phyloP scores from a whole-genome alignment of 352 stramenopile genomes.

The Ophiocytium majus region DNA sequence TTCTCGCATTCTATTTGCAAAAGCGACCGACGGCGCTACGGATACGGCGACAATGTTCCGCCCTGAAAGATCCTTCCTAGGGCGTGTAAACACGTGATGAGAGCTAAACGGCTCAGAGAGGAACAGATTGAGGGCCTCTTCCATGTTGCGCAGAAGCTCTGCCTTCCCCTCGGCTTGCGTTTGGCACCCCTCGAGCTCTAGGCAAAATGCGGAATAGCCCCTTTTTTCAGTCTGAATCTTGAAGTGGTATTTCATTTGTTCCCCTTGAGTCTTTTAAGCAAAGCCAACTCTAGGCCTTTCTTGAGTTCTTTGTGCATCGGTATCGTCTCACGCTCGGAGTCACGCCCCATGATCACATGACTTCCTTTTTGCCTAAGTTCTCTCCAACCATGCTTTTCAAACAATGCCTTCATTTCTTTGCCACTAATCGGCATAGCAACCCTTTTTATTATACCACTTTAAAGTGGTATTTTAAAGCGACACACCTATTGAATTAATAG shows the following conservation, averaged over 20 bases:
- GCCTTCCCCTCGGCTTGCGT: not conserved
- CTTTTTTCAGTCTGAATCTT: not conserved
- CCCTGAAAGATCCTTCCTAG: not conserved
- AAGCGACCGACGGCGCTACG: too few species aligned
- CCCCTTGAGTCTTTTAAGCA: slow-evolving; percentile 3
- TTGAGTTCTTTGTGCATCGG: slow-evolving; percentile 17
- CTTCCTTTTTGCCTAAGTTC: not conserved
- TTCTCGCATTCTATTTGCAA: too few species aligned
- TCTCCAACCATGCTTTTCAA: slow-evolving; percentile 3
- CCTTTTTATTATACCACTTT: slow-evolving; percentile 5
- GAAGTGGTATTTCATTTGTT: slow-evolving; percentile 15
- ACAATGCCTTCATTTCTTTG: not conserved
- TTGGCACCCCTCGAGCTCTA: not conserved
- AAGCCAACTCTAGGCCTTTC: not conserved
- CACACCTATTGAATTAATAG: too few species aligned
- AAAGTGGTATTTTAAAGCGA: too few species aligned
- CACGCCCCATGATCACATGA: not conserved
- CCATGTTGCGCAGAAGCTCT: not conserved
- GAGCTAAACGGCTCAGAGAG: not conserved
- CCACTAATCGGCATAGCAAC: slow-evolving; percentile 12
- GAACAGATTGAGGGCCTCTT: not conserved
- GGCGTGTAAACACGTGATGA: not conserved
- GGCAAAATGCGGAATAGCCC: not conserved
- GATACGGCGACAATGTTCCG: not conserved
- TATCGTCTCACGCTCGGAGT: not conserved